Evolutionary conservation across 768 basidiomycete species (phyloP).

Genomic region (Fomitopsis serialis): DNA sequence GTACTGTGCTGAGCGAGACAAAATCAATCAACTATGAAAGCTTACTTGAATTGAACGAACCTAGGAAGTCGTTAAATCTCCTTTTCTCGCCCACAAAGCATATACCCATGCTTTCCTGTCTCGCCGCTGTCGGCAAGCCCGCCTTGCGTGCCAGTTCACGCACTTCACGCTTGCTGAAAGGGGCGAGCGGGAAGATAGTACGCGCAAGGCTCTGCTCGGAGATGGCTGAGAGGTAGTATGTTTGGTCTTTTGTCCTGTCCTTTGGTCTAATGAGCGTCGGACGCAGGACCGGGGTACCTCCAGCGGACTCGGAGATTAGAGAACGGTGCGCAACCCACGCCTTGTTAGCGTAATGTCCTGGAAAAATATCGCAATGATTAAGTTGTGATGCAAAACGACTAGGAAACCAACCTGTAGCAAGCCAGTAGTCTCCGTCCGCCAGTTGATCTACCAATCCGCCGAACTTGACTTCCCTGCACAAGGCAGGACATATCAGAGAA

Average conservation of each 20-base stretch:
- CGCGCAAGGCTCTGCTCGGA: slow-evolving; percentile 56
- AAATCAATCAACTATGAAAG: background rate
- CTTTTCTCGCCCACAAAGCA: slow-evolving; percentile 88
- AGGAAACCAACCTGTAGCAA: slow-evolving; percentile 65
- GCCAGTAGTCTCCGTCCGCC: slow-evolving; percentile 44
- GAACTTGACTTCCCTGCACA: slow-evolving; percentile 81
- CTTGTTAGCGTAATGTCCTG: slow-evolving; percentile 89
- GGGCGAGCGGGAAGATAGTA: slow-evolving; percentile 77
- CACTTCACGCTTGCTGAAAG: slow-evolving; percentile 64
- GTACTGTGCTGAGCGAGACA: slow-evolving; percentile 62
- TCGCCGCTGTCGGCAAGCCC: slow-evolving; percentile 63
- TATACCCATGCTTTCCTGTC: slow-evolving; percentile 88
- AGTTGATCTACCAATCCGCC: slow-evolving; percentile 72
- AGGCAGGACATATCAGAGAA: too few species aligned
- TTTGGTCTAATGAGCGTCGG: slow-evolving; percentile 35
- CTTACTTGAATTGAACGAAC: slow-evolving; percentile 33
- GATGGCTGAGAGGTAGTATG: slow-evolving; percentile 84
- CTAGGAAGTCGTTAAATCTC: slow-evolving; percentile 67
- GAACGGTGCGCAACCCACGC: slow-evolving; percentile 32
- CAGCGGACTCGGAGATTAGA: slow-evolving; percentile 1
- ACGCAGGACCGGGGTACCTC: slow-evolving; percentile 6
- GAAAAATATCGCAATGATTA: too few species aligned
- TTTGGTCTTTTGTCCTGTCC: slow-evolving; percentile 81
- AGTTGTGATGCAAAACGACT: too few species aligned
- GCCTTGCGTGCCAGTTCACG: slow-evolving; percentile 61